phyloP scores from a whole-genome alignment of 2,329 filamentous ascomycete genomes.

The Malbranchea zuffiana region DNA sequence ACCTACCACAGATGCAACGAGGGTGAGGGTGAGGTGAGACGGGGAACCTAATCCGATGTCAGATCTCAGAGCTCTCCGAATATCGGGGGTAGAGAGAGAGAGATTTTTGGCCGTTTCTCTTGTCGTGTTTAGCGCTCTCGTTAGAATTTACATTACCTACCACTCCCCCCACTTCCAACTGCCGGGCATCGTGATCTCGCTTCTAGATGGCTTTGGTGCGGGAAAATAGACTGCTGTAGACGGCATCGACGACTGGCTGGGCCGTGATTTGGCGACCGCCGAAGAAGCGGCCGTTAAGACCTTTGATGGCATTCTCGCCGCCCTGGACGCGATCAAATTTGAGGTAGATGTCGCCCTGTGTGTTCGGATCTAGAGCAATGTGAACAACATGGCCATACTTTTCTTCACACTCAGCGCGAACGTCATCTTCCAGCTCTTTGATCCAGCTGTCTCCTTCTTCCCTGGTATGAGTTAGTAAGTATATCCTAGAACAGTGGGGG shows the following conservation, averaged over 20 bases:
- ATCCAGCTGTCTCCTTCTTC: conserved; percentile 81
- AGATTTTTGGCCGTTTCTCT: background rate
- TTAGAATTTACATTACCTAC: conserved; percentile 22
- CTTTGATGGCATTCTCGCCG: conserved; percentile 94
- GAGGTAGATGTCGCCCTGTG: conserved; percentile 91
- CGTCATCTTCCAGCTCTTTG: conserved; percentile 88
- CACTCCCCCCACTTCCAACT: conserved; percentile 13
- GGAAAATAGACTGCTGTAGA: conserved; percentile 95
- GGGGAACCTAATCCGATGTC: conserved; percentile 11
- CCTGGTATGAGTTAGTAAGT: conserved; percentile 41
- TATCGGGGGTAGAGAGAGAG: conserved; percentile 1
- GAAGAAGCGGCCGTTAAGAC: conserved; percentile 93
- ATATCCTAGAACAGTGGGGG: background rate
- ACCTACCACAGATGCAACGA: too few relatives aligned
- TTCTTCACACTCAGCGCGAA: conserved; percentile 80
- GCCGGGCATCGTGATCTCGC: too few relatives aligned
- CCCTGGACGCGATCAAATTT: conserved; percentile 95
- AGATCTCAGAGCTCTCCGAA: conserved; percentile 5
- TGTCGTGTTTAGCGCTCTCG: background rate
- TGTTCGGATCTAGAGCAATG: conserved; percentile 88
- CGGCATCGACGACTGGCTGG: conserved; percentile 90
- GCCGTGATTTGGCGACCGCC: conserved; percentile 87
- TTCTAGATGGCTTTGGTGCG: conserved; percentile 69
- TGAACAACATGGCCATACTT: conserved; percentile 98
- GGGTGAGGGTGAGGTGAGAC: too few relatives aligned